Conservation (phyloP, 768 basidiomycete species). For the Lentinula raphanica region DNA sequence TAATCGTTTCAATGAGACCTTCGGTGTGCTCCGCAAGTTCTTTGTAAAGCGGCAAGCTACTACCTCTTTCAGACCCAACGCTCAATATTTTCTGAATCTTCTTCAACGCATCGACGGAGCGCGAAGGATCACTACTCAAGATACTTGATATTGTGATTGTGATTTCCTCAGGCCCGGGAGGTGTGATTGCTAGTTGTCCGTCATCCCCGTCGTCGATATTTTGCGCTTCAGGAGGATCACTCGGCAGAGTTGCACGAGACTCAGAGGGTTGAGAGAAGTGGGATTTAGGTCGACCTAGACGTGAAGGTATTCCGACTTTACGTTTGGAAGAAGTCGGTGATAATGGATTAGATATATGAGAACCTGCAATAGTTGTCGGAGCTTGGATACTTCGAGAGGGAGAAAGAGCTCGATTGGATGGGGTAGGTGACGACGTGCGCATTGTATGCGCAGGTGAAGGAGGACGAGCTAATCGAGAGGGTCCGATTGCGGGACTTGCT, state of each 20-base stretch:
- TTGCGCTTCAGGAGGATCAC: background rate
- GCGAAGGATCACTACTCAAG: conserved; percentile 76
- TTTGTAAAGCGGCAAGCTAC: conserved; percentile 62
- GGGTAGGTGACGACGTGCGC: conserved; percentile 32
- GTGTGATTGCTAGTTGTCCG: background rate
- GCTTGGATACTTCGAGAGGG: conserved; percentile 42
- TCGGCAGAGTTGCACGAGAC: conserved; percentile 12
- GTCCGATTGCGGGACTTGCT: conserved; percentile 38
- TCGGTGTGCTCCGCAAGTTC: conserved; percentile 77
- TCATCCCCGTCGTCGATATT: background rate
- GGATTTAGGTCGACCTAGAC: conserved; percentile 61
- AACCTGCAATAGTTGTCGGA: conserved; percentile 30
- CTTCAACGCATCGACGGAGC: conserved; percentile 92
- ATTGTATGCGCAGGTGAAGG: conserved; percentile 30
- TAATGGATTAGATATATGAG: conserved; percentile 25
- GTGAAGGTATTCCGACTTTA: conserved; percentile 70
- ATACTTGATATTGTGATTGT: conserved; percentile 84
- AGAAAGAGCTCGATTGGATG: conserved; percentile 41
- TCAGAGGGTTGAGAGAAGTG: conserved; percentile 29
- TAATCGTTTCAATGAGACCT: conserved; percentile 85
- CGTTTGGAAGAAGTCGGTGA: conserved; percentile 45
- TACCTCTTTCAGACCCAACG: conserved; percentile 67
- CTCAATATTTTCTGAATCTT: conserved; percentile 84
- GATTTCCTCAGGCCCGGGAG: conserved; percentile 47
- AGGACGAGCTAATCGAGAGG: conserved; percentile 39